Evolutionary conservation across 495 filamentous ascomycete genomes (phyloP), one percentile per base, ranked within the genome.

Genomic region (Aspergillus panamensis): DNA sequence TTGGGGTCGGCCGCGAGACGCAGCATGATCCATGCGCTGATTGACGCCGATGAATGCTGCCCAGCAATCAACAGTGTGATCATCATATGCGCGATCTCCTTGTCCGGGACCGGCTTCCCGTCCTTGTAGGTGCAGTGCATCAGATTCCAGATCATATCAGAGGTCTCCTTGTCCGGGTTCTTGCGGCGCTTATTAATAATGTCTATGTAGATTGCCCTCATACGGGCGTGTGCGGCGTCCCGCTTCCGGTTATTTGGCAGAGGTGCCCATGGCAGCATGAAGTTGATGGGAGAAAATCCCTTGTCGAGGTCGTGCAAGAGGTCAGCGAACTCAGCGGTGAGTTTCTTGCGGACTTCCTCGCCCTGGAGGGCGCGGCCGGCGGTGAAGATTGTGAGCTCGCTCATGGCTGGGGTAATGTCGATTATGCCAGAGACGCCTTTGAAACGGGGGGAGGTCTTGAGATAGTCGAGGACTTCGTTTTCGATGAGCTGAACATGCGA

Each of bases 51-150:
- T 1, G 89, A 92, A 77, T 95, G 90, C 66, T 95, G 90, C 55
- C 90, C 90, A 31, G 88, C 90, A 90, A 95, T 92, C 8, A 95
- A 77, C 21, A 95, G 81, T 0, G 90, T 89, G 66, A 95, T 95
- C 87, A 95, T 91, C 83, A 95, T 92, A 67, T 93, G 90, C 7
- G 90, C 90, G 37, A 93, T 82, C 62, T 95, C 89, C 59, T 86
- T 80, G 68, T 95, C 90, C 10, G 90, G 86, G 7, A 93, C 77
- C 6, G 73, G 70, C 29, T 72, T 77, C 53, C 87, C 89, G 63
- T 89, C 78, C 72, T 91, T 91, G 81, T 95, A 95, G 2, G 72
- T 76, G 56, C 86, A 84, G 66, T 79, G 77, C 88, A 95, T 93
- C 48, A 95, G 75, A 65, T 93, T 90, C 77, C 80, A 86, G 73